Conservation (phyloP, 1,139 yeast genomes). For the Candida glucosophila region DNA sequence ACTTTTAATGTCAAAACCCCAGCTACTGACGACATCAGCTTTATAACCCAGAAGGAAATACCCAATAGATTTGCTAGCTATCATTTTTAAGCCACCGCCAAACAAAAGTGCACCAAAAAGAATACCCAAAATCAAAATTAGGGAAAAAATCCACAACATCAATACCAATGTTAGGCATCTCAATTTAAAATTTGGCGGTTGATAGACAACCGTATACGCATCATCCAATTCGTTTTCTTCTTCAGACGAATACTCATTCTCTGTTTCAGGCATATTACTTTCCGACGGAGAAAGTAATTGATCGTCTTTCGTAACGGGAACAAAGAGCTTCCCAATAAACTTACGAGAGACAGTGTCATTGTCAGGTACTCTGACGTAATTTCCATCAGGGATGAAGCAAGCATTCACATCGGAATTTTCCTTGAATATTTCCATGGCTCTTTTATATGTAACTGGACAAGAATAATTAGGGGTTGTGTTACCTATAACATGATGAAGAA, state of each 20-base stretch:
- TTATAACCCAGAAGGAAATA: conserved; percentile 1
- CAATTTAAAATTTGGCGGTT: conserved; percentile 68
- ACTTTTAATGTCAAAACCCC: too few species aligned
- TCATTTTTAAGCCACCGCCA: conserved; percentile 15
- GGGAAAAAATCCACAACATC: conserved; percentile 65
- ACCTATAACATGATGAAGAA: conserved; percentile 30
- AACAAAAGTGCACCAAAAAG: conserved; percentile 24
- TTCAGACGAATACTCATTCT: too few species aligned
- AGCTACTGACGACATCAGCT: too few species aligned
- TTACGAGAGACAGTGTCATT: conserved; percentile 66
- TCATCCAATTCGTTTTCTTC: conserved; percentile 44
- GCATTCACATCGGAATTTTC: conserved; percentile 34
- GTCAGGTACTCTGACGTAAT: conserved; percentile 78
- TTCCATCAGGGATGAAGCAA: conserved; percentile 69
- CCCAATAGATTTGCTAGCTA: conserved; percentile 1
- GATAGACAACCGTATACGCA: conserved; percentile 68
- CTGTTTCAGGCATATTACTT: conserved; percentile 14
- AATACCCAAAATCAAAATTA: conserved; percentile 33
- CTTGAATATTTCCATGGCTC: conserved; percentile 37
- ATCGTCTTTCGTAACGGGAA: conserved; percentile 78
- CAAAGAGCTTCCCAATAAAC: conserved; percentile 58
- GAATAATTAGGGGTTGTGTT: conserved; percentile 49
- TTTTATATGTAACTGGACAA: conserved; percentile 44
- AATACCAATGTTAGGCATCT: conserved; percentile 51
- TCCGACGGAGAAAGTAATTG: conserved; percentile 35